A percentile compares a stretch with the other conserved stretches of the same genome.
Conservation (phyloP, 2,329 filamentous ascomycete genomes). For the Exophiala sideris region DNA sequence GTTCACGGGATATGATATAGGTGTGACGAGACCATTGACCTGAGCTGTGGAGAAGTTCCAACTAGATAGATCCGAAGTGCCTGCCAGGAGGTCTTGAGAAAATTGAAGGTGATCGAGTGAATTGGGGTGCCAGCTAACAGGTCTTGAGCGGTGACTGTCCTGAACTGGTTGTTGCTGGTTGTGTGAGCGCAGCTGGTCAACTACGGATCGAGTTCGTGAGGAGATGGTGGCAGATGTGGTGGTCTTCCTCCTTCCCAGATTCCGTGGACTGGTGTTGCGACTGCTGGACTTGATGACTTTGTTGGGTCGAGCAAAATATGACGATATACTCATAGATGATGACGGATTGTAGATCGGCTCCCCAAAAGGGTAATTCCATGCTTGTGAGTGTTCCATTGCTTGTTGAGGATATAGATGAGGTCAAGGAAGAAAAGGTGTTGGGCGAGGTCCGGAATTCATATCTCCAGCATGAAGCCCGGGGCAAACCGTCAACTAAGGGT, state of each 20-base stretch:
- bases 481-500: not conserved
- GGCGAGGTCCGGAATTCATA: constrained; percentile 10
- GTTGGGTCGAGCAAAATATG: constrained; percentile 23
- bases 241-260: constrained; percentile 21
- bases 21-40: constrained; percentile 28
- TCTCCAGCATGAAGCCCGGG: constrained; percentile 10
- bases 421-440: not conserved
- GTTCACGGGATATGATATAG: constrained; percentile 22
- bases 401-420: not conserved
- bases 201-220: constrained; percentile 21
- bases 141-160: constrained; percentile 14
- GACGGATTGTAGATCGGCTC: constrained; percentile 11
- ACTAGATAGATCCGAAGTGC: constrained; percentile 3
- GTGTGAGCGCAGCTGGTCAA: constrained; percentile 22
- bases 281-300: constrained; percentile 27
- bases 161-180: constrained; percentile 12
- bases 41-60: constrained; percentile 22
- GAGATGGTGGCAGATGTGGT: constrained; percentile 22
- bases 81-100: constrained; percentile 2
- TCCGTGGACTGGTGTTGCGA: constrained; percentile 26
- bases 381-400: constrained; percentile 15
- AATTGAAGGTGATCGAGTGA: constrained; percentile 13
- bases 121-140: constrained; percentile 28
- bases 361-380: constrained; percentile 7
- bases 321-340: constrained; percentile 15